These are phyloP conservation scores for Stephanodiscus minutulus DNA, from an alignment of 108 stramenopile genomes.

Conservation along the genomic window DNA sequence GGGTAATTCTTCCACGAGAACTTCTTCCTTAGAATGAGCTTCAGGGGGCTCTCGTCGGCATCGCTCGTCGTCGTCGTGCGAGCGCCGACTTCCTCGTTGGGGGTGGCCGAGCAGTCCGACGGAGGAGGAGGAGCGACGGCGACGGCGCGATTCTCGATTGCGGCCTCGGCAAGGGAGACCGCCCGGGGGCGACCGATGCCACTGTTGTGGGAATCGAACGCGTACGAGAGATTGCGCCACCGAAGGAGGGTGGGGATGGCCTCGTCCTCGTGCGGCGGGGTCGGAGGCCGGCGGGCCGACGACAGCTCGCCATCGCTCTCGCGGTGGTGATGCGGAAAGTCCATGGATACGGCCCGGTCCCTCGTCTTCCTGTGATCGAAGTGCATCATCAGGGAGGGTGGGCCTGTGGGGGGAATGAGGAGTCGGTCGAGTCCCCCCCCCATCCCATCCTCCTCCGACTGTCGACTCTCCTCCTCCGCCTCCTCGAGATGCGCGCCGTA, in stretches of 20 bases:
- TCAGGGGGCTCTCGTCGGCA: slow-evolving; percentile 17
- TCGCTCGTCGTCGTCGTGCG: not conserved
- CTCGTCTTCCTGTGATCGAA: slow-evolving; percentile 44
- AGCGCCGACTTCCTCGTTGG: not conserved
- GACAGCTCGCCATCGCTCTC: not conserved
- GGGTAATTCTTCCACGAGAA: slow-evolving; percentile 92
- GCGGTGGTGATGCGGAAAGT: slow-evolving; percentile 37
- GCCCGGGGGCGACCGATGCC: too few species aligned
- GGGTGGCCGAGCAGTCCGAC: not conserved
- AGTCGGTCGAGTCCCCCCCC: not conserved
- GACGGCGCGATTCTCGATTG: not conserved
- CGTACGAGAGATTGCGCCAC: slow-evolving; percentile 27
- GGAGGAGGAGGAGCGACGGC: not conserved
- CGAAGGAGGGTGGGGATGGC: slow-evolving; percentile 31
- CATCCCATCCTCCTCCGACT: too few species aligned
- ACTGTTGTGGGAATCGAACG: too few species aligned
- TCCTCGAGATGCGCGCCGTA: not conserved
- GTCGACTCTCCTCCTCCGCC: slow-evolving; percentile 4
- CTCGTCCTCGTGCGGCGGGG: slow-evolving; percentile 16
- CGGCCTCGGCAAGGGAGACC: slow-evolving; percentile 35
- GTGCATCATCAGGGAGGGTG: slow-evolving; percentile 16
- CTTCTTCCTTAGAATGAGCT: slow-evolving; percentile 70
- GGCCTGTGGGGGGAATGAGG: slow-evolving; percentile 4
- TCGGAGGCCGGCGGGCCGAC: not conserved
- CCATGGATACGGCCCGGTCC: slow-evolving; percentile 73